These are phyloP conservation scores for Penicillium lagena DNA, from an alignment of 495 filamentous ascomycete species.

Conservation along the genomic window DNA sequence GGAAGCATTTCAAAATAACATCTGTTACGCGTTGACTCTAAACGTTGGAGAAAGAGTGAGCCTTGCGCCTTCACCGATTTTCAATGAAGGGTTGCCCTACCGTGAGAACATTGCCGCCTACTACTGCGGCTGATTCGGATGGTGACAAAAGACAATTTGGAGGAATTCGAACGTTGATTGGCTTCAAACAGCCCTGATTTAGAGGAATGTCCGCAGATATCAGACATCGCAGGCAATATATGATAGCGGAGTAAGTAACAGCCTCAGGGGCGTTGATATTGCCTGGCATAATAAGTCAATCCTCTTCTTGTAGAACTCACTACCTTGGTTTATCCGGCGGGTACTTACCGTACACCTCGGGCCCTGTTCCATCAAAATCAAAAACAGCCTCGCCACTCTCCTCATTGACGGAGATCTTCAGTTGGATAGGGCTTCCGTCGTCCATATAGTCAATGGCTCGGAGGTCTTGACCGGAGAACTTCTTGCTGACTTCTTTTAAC, in stretches of 20 bases:
- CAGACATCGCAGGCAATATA: conserved; percentile 85
- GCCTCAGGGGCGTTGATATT: conserved; percentile 93
- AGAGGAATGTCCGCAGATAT: conserved; percentile 88
- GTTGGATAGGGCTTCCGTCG: conserved; percentile 79
- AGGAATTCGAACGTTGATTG: conserved; percentile 77
- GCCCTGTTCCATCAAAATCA: conserved; percentile 78
- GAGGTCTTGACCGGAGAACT: conserved; percentile 66
- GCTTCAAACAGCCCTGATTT: conserved; percentile 88
- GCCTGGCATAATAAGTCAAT: conserved; percentile 26
- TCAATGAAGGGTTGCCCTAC: conserved; percentile 1
- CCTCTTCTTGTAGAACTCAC: neutral
- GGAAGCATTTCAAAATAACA: conserved; percentile 80
- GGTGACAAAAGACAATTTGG: conserved; percentile 72
- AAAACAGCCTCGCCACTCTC: conserved; percentile 82
- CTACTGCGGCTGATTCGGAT: conserved; percentile 71
- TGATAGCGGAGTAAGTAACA: conserved; percentile 86
- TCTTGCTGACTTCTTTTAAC: conserved; percentile 64
- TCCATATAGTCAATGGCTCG: conserved; percentile 92
- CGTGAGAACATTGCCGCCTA: conserved; percentile 86
- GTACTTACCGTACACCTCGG: conserved; percentile 66
- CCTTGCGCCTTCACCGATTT: neutral
- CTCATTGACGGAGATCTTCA: conserved; percentile 77
- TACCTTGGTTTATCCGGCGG: neutral
- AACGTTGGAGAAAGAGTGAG: neutral
- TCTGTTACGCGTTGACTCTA: conserved; percentile 73